Evolutionary conservation across 352 stramenopile species (phyloP).

Genomic region (Phytophthora citricola): DNA sequence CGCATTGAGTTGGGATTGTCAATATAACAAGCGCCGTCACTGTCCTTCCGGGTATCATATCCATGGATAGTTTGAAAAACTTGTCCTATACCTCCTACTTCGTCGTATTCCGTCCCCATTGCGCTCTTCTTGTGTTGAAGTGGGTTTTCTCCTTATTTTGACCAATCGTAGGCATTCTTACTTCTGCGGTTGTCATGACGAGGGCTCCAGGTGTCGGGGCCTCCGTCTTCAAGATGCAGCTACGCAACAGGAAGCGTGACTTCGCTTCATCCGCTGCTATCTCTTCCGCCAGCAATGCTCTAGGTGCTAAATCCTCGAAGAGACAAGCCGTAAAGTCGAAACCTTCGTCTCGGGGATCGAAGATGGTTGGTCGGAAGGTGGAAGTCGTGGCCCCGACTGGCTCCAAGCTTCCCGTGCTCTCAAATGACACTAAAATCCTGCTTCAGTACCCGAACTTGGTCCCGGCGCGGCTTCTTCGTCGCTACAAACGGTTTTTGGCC

Average conservation of each 20-base stretch:
- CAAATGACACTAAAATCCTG: conserved; percentile 41
- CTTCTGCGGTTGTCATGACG: conserved; percentile 12
- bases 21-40: neutral
- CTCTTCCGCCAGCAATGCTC: neutral
- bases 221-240: conserved; percentile 39
- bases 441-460: conserved; percentile 64
- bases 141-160: conserved; percentile 6
- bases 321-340: conserved; percentile 21
- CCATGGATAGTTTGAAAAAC: no score
- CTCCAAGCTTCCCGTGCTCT: conserved; percentile 34
- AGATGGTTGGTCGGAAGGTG: conserved; percentile 14
- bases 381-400: conserved; percentile 5
- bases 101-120: neutral
- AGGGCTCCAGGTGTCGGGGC: conserved; percentile 14
- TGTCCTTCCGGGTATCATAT: no score
- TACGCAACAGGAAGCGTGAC: conserved; percentile 47
- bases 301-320: conserved; percentile 8
- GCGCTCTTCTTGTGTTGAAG: conserved; percentile 14
- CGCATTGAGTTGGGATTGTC: neutral
- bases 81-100: neutral
- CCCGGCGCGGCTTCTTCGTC: conserved; percentile 58
- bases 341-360: conserved; percentile 5
- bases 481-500: conserved; percentile 88
- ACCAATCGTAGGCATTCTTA: conserved; percentile 20
- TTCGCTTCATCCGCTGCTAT: conserved; percentile 19